These are phyloP conservation scores for Adiantum capillusveneris DNA, from an alignment of 75 land plant genomes.

Conservation along the genomic window DNA sequence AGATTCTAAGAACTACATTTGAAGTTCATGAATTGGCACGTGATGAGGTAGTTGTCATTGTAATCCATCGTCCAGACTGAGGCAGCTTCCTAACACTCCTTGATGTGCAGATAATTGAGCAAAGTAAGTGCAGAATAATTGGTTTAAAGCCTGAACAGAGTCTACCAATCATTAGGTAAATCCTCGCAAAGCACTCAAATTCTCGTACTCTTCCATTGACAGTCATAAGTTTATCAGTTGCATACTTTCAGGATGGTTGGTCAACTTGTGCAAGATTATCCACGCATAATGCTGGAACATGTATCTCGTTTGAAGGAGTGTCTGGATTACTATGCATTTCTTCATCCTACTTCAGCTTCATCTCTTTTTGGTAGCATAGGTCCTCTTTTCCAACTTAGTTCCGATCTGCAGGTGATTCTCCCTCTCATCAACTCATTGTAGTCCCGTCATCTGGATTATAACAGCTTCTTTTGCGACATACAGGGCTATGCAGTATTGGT, in stretches of 20 bases:
- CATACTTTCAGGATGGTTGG: slow-evolving; percentile 44
- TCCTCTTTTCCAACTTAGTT: slow-evolving; percentile 65
- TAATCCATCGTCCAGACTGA: too few species aligned
- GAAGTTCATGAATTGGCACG: slow-evolving; percentile 88
- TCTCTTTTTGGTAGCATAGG: slow-evolving; percentile 44
- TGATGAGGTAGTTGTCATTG: slow-evolving; percentile 65
- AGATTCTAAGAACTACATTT: slow-evolving; percentile 49
- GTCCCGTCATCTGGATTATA: background rate
- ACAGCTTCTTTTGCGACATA: background rate
- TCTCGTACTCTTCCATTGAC: too few species aligned
- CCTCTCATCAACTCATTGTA: background rate
- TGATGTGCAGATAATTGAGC: slow-evolving; percentile 72
- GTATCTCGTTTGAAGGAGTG: slow-evolving; percentile 66
- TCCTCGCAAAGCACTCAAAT: too few species aligned
- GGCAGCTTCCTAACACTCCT: too few species aligned
- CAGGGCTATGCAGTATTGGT: slow-evolving; percentile 80
- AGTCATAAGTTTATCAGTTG: too few species aligned
- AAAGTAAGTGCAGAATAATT: slow-evolving; percentile 69
- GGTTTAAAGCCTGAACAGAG: slow-evolving; percentile 66
- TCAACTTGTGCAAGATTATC: slow-evolving; percentile 40
- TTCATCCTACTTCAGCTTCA: slow-evolving; percentile 43
- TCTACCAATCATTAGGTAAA: slow-evolving; percentile 51
- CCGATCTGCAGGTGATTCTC: slow-evolving; percentile 63
- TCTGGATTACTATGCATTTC: slow-evolving; percentile 70
- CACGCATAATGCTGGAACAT: slow-evolving; percentile 62